Evolutionary conservation across 805 yeast species (phyloP).

Genomic region (Wilhelminamyces savonicus): DNA sequence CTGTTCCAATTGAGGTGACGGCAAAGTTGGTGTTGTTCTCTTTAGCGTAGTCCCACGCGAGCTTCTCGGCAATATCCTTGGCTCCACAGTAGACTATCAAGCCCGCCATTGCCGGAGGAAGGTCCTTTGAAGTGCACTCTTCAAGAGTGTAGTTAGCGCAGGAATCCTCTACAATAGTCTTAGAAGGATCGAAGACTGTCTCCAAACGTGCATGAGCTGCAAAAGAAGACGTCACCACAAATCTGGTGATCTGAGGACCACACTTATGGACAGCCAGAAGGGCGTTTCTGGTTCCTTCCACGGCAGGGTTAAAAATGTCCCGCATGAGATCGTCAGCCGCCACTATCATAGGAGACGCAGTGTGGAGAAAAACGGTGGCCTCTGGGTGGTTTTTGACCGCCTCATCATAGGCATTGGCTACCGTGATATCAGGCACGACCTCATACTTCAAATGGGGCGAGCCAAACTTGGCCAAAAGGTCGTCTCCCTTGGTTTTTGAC

Average conservation of each 20-base stretch:
- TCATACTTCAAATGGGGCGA: conserved; percentile 33
- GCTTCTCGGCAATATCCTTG: conserved; percentile 30
- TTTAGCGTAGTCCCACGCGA: conserved; percentile 47
- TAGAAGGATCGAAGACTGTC: conserved; percentile 11
- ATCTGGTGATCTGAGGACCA: conserved; percentile 25
- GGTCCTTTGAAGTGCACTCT: too few relatives aligned
- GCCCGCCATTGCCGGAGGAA: too few relatives aligned
- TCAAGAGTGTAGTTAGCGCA: too few relatives aligned
- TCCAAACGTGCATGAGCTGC: too few relatives aligned
- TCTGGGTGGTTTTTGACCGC: conserved; percentile 44
- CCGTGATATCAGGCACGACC: conserved; percentile 42
- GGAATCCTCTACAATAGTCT: neutral
- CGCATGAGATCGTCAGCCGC: conserved; percentile 39
- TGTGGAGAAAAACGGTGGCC: conserved; percentile 48
- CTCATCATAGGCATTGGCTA: conserved; percentile 38
- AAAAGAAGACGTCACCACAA: conserved; percentile 16
- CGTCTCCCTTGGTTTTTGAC: too few relatives aligned
- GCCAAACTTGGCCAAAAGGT: neutral
- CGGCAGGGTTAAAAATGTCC: conserved; percentile 51
- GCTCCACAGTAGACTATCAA: conserved; percentile 25
- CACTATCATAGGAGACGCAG: conserved; percentile 55
- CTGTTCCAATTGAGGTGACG: conserved; percentile 9
- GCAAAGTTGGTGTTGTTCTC: conserved; percentile 7
- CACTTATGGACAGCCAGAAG: conserved; percentile 40
- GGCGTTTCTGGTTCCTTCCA: conserved; percentile 49